Base-by-base conservation (phyloP, 169 alveolate species). In the Plasmodium knowlesi region DNA sequence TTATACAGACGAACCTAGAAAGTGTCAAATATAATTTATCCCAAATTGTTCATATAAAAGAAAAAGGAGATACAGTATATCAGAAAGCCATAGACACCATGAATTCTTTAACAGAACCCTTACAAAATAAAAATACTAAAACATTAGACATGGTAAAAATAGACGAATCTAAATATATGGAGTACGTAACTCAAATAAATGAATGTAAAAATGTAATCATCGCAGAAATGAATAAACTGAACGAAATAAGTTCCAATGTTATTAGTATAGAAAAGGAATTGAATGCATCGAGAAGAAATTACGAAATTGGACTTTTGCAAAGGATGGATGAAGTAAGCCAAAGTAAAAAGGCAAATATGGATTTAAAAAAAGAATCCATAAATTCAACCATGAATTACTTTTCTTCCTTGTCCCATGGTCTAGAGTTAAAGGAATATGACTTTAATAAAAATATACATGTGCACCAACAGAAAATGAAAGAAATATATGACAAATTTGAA, bases 281-380 rank as follows among this genome's bases (percentile, higher is more conserved):
- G 19, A 34, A 54, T 3, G 67, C 32, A 43, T 22, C 61, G 9
- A 86, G 67, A 74, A 86, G 32, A 46, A 50, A 25, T 50, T 86
- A 74, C 12, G 93, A 86, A 76, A 34, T 70, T 39, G 93, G 86
- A 54, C 28, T 86, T 37, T 4, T 86, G 9, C 39, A 74, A 54
- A 53, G 76, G 46, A 57, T 86, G 32, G 43, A 76, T 37, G 81
- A 86, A 34, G 41, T 30, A 34, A 41, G 86, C 16, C 32, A 73
- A 32, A 8, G 10, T 19, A 50, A n/a, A 16, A 86, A 86, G 30
- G 1, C 22, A 43, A 3, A 70, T 25, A 50, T 86, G 1, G 93
- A 86, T 32, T 19, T 53, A 70, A 25, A 6, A 28, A 86, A 39
- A 73, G 19, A 74, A 5, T 50, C 57, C 19, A 25, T 86, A 74